Evolutionary conservation across 441 rosid genomes (phyloP), one percentile per base, ranked within the genome.

Genomic region (Gossypium davidsonii): DNA sequence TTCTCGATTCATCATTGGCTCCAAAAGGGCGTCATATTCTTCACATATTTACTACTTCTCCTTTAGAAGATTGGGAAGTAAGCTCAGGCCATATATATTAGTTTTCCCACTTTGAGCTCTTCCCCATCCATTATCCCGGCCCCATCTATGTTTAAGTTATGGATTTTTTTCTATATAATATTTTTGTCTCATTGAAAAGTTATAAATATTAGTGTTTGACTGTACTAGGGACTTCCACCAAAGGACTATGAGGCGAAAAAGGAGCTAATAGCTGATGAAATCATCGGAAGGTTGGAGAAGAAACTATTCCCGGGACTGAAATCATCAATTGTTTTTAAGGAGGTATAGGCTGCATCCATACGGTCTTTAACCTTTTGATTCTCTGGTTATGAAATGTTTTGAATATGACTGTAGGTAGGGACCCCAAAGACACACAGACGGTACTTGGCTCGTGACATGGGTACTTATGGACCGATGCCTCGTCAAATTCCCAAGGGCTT

Each of bases 391-490:
- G 65, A 70, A 23, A 67, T 37, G 31, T 69, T 66, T 55, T 39
- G 10, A 6, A 52, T 44, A 26, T 37, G 59, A 23, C 75, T 21
- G 51, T 84, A 94, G 98, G 92, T 92, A 61, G 96, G 98, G 46
- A 84, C 99, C 69, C 98, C 99, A 21, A 91, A 85, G 83, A 95
- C 99, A 42, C 98, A 95, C 82, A 83, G 93, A 70, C 85, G 97
- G 75, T 92, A 53, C 82, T 80, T 95, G 73, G 98, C 97, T 74
- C 87, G 97, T 48, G 93, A 89, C 68, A 74, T 87, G 58, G 98
- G 99, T 77, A 92, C 96, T 31, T 94, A 94, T 73, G 98, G 99
- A 73, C 99, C 98, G 49, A 87, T 90, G 96, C 98, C 97, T 60
- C 94, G 96, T 61, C 75, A 78, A 31, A 82, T 72, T 64, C 98